A percentile compares a stretch with the other conserved stretches of the same genome.
phyloP scores from a whole-genome alignment of 2,329 filamentous ascomycete genomes.

The Ascochyta koolunga region DNA sequence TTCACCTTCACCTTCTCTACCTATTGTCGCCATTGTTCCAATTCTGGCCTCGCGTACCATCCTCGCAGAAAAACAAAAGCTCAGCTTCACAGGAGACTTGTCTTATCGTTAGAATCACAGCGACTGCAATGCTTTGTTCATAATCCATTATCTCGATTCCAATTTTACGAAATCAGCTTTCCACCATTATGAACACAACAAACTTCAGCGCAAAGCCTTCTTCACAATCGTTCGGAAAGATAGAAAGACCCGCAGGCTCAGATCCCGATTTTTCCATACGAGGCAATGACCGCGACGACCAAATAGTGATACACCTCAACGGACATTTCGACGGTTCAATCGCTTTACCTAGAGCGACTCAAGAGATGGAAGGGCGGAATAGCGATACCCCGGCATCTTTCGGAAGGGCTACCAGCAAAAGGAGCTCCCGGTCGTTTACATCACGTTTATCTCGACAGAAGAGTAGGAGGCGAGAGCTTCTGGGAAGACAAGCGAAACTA shows the following conservation, averaged over 20 bases:
- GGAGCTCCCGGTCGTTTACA: slow-evolving; percentile 41
- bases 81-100: neutral
- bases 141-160: neutral
- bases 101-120: neutral
- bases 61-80: neutral
- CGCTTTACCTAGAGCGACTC: slow-evolving; percentile 21
- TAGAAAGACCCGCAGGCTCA: neutral
- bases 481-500: slow-evolving; percentile 63
- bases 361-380: slow-evolving; percentile 28
- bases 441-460: slow-evolving; percentile 52
- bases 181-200: slow-evolving; percentile 1
- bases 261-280: slow-evolving; percentile 8
- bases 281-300: slow-evolving; percentile 25
- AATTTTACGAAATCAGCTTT: neutral
- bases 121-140: neutral
- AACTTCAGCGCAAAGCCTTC: neutral
- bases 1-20: slow-evolving; percentile 4
- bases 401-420: slow-evolving; percentile 37
- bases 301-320: slow-evolving; percentile 36
- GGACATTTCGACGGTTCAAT: slow-evolving; percentile 30
- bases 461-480: slow-evolving; percentile 66
- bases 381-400: slow-evolving; percentile 36
- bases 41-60: neutral
- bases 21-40: neutral
- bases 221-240: slow-evolving; percentile 2